Base-by-base conservation (phyloP, 2,329 filamentous ascomycete genomes). In the Neobulgaria alba region DNA sequence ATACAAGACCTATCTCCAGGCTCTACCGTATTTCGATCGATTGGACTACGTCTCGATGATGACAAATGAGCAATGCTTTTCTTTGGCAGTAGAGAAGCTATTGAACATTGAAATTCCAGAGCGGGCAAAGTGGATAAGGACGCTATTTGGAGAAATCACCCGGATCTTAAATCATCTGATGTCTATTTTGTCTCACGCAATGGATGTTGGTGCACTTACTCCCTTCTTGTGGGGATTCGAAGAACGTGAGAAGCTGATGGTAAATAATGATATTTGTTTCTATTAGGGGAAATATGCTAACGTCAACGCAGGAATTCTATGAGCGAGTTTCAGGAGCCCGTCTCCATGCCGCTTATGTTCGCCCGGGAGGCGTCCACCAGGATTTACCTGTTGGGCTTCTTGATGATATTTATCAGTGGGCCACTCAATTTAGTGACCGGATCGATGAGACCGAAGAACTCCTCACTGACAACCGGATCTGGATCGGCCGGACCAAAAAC, bases 11-110 rank as follows among this genome's bases (percentile, higher is more conserved):
- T 98, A 98, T 63, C 77, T 96, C 60, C 92, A 98, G 73, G 92
- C 92, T 43, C 73, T 98, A 61, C 92, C 92, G 42, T 98, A 98
- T 73, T 98, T 98, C 63, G 92, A 98, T 69, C 87, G 92, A 56
- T 75, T 98, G 64, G 92, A 98, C 68, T 98, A 98, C 66, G 89
- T 95, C 56, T 95, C 88, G 59, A 98, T 98, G 93, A 98, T 98
- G 92, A 98, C 92, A 59, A 98, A 98, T 67, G 92, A 98, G 74
- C 92, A 98, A 69, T 95, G 88, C 62, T 98, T 87, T 67, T 79
- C 88, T 29, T 75, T 98, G 52, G 92, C 88, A 15, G 90, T 96
- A 41, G 92, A 98, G 76, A 98, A 98, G 75, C 75, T 98, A 46
- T 73, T 98, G 58, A 98, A 98, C 66, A 73, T 98, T 52, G 93